Evolutionary conservation across 768 basidiomycete genomes (phyloP).

Genomic region (Amanita phalloides): DNA sequence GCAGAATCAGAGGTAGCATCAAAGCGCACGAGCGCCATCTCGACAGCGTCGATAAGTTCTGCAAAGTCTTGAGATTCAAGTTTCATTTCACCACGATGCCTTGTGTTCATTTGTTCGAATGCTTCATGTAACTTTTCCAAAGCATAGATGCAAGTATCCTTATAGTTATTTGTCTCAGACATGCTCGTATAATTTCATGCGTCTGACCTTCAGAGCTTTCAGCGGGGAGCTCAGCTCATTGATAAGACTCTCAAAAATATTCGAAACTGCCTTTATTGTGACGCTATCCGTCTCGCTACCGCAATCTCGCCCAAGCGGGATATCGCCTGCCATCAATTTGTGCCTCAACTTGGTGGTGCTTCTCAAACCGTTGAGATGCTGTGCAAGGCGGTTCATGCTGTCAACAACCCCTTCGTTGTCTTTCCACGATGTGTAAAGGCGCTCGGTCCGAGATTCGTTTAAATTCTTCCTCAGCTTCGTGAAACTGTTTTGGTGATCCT

Average conservation of each 20-base stretch:
- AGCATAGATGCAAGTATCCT: neutral
- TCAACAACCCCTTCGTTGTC: conserved; percentile 84
- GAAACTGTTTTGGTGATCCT: conserved; percentile 82
- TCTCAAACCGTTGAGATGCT: conserved; percentile 85
- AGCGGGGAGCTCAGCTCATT: conserved; percentile 75
- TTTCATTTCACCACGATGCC: conserved; percentile 10
- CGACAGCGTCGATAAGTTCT: conserved; percentile 53
- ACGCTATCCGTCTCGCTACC: neutral
- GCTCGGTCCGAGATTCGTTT: conserved; percentile 81
- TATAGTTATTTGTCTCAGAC: neutral
- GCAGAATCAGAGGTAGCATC: conserved; percentile 82
- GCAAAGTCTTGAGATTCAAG: conserved; percentile 50
- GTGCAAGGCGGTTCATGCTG: conserved; percentile 81
- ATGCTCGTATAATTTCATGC: neutral
- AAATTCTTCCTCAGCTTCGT: conserved; percentile 82
- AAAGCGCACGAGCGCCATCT: conserved; percentile 60
- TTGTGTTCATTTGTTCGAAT: neutral
- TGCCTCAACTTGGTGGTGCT: conserved; percentile 79
- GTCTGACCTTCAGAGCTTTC: conserved; percentile 60
- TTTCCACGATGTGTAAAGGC: conserved; percentile 36
- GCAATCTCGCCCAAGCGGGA: neutral
- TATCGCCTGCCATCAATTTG: conserved; percentile 53
- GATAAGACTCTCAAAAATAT: conserved; percentile 68
- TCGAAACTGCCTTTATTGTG: conserved; percentile 42
- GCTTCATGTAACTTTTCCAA: neutral